These are phyloP conservation scores for Lichenothelia convexa DNA, from an alignment of 495 filamentous ascomycete genomes.

Conservation along the genomic window DNA sequence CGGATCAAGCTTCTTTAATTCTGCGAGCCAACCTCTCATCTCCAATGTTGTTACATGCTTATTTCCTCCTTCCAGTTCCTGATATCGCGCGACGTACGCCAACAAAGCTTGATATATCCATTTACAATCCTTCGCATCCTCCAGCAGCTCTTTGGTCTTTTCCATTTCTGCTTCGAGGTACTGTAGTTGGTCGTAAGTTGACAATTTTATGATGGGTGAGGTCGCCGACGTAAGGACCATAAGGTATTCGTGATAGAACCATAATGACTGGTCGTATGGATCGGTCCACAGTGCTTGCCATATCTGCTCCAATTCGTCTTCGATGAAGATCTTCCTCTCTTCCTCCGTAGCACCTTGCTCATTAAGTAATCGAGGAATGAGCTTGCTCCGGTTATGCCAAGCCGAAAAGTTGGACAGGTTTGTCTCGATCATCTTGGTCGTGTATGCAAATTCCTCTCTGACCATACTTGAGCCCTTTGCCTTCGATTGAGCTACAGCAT, in stretches of 20 bases:
- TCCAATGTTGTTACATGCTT: constrained; percentile 15
- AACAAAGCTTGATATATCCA: constrained; percentile 24
- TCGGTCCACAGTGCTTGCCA: constrained; percentile 64
- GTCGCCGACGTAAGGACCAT: constrained; percentile 36
- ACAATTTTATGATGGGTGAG: constrained; percentile 32
- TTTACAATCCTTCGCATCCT: constrained; percentile 40
- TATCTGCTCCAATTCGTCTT: constrained; percentile 59
- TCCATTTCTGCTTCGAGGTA: constrained; percentile 19
- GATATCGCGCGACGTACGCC: constrained; percentile 7
- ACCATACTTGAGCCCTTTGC: constrained; percentile 40
- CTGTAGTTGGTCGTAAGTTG: constrained; percentile 9
- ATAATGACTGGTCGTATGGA: constrained; percentile 79
- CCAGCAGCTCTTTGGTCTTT: constrained; percentile 37
- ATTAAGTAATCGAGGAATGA: constrained; percentile 58
- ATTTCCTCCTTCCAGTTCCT: constrained; percentile 13
- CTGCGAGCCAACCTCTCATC: constrained; percentile 18
- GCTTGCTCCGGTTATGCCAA: constrained; percentile 76
- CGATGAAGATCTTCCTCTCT: constrained; percentile 47
- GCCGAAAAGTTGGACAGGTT: constrained; percentile 92
- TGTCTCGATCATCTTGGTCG: constrained; percentile 61
- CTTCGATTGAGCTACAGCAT: constrained; percentile 8
- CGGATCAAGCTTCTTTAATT: constrained; percentile 20
- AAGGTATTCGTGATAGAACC: constrained; percentile 87
- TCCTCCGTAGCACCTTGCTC: constrained; percentile 44
- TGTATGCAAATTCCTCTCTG: constrained; percentile 74